Evolutionary conservation across 768 basidiomycete species (phyloP), one percentile per base, ranked within the genome.

Genomic region (Artomyces pyxidatus): DNA sequence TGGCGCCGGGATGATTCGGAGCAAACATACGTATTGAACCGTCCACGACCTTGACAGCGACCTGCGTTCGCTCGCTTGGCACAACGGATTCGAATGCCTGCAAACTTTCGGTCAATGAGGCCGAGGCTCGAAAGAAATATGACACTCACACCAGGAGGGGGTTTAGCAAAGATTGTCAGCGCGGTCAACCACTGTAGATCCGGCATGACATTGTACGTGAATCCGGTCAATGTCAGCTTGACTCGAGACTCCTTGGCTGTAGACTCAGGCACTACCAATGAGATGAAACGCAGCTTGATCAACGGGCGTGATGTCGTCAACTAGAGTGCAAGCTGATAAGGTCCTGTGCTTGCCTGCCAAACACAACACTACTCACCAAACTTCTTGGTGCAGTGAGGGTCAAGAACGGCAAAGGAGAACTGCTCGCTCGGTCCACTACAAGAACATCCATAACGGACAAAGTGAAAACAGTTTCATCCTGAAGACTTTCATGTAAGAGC

Each of bases 61-160:
- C 65, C 10, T 72, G 70, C 6, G 92, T 97, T 37, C 85, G 68
- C 62, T 98, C 96, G 48, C 76, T 91, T 1, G 96, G 96, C 14
- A 92, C 80, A 11, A 96, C 92, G 21, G 90, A 77, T 63, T 94
- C 94, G 60, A 99, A 99, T 1, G 88, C 85, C 92, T 81, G 51
- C 2, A 14, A 14, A 30, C 39, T 42, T 27, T 6, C 29, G 42
- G 30, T 27, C 46, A 37, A 37, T 50, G 27, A 52, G 22, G 27
- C n/a, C 14, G n/a, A 7, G 12, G 2, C 19, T 29, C 26, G 14
- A 35, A 37, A 38, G 37, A 16, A 41, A 23, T 17, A 6, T 8
- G 27, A 45, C 9, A 73, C 86, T 53, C 65, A 93, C 95, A 19
- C 88, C 93, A 40, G 89, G 86, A 4, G 96, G 96, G 23, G 91